Evolutionary conservation across 257 asterid species (phyloP), one percentile per base, ranked within the genome.

Genomic region (Nicotiana paniculata): DNA sequence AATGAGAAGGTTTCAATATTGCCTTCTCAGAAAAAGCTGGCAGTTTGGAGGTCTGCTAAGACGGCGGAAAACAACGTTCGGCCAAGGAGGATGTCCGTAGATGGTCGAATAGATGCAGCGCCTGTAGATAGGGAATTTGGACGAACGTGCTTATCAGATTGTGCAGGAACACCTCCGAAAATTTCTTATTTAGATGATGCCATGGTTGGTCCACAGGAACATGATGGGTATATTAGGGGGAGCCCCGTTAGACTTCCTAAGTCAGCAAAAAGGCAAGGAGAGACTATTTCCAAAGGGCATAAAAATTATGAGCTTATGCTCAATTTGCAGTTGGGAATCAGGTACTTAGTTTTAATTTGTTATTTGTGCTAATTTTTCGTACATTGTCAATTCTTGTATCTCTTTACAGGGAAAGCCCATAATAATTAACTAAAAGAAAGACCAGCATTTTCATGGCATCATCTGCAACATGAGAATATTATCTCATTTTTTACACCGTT

Each of bases 1-100:
- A 80, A 63, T 26, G 83, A 80, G 53, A 80, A 48, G 13, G 74
- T 80, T 35, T 64, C 83, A 48, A 70, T 80, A 63, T 48, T 80
- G 48, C 83, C 83, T 32, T 80, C 83, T 46, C 83, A 80, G 82
- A 78, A 78, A 48, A 80, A 80, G 66, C 51, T 80, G 62, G 83
- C 83, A 35, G 83, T 63, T 65, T 80, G 83, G 83, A 80, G 75
- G 61, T 64, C 83, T 37, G 77, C 77, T 39, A 80, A 80, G 30
- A 18, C 48, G 17, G 61, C 62, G 16, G 82, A 78, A 57, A 78
- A 43, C 30, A 26, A 48, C 51, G 43, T 70, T 68, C 65, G 75
- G 66, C 77, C 72, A 8, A 48, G 83, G 54, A 80, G 83, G 75
- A 80, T 80, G 83, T 80, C 83, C 37, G 83, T 70, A 3, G 83